Base-by-base conservation (phyloP, 768 basidiomycete genomes). In the Cystobasidium onofrii region DNA sequence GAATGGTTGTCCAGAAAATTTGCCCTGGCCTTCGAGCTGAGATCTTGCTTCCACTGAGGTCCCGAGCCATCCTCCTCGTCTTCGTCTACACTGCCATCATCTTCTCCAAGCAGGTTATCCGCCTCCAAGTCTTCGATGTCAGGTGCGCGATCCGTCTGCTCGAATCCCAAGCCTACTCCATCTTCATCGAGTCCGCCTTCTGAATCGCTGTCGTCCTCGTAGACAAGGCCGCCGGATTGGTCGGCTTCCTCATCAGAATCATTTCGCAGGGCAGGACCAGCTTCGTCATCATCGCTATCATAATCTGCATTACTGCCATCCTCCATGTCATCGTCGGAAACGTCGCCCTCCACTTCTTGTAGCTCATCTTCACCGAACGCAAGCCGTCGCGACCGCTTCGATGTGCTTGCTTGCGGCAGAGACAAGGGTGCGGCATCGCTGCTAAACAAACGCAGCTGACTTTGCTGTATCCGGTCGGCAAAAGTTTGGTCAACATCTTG, bases 401-500 rank as follows among this genome's bases (percentile, higher is more conserved):
- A 29, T 0, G 33, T 36, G 3, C 75, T 74, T 46, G 64, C 75
- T 72, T 54, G 78, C 20, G 62, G 67, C 13, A 80, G 84, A 46
- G 79, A 74, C 39, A 97, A 85, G 13, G 87, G 85, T 62, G 85
- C 86, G 1, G 88, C 88, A 0, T 95, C 97, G 1, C 89, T 86
- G 18, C 87, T 91, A 41, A 98, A 87, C 1, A 99, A 85, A 41
- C 86, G 85, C 75, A 99, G 93, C 73, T 90, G 86, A 77, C 90
- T 91, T 72, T 86, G 85, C 20, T 88, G 85, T 34, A 98, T 88
- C 9, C 84, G 86, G 77, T 93, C 92, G 74, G 88, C 93, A 33
- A 99, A 87, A 0, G 94, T 97, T 1, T 84, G 81, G 33, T 83
- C 82, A 23, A 88, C 90, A 75, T 93, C 96, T 81, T 99, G 96